Base-by-base conservation (phyloP, 1,139 yeast species). In the Lodderomyces pseudojiufengensis region DNA sequence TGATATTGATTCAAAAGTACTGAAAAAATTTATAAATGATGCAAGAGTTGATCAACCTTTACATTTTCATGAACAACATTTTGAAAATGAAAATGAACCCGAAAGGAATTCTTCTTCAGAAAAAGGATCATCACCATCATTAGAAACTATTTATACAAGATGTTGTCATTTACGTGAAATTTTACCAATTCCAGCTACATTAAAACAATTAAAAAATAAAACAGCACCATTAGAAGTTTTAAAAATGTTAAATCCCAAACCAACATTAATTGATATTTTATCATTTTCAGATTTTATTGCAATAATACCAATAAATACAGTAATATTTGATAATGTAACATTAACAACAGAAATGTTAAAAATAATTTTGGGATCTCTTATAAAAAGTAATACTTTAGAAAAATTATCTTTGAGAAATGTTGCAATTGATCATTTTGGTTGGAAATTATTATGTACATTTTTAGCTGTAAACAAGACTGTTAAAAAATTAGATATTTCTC, bases 121-220 rank as follows among this genome's bases (percentile, higher is more conserved):
- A 8, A 24, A 42, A 7, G 29, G 29, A 14, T 12, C 11, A 10
- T 31, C 45, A 9, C 46, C 79, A 10, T 68, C 85, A 0, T 61
- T 86, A 39, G 95, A 85, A 49, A 76, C 80, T 29, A 66, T 90
- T 11, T 90, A 90, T 57, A 86, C 97, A 0, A 67, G 97, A 46
- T 88, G 97, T 55, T 90, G 97, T 52, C 97, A 90, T 59, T 66
- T 90, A 43, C 70, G 97, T 37, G 97, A 90, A 52, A 90, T 90
- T 37, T 61, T 90, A 45, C 97, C 97, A 1, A 88, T 90, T 41
- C 95, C 95, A 1, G 95, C 95, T 0, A 87, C 95, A 0, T 57
- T 87, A 49, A 84, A 82, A 50, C 97, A 90, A 55, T 71, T 90
- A 41, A 84, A 83, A 52, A 80, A 80, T 42, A 85, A 85, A 50